Evolutionary conservation across 2,329 filamentous ascomycete species (phyloP).

Genomic region (Aspergillus fumigatus): DNA sequence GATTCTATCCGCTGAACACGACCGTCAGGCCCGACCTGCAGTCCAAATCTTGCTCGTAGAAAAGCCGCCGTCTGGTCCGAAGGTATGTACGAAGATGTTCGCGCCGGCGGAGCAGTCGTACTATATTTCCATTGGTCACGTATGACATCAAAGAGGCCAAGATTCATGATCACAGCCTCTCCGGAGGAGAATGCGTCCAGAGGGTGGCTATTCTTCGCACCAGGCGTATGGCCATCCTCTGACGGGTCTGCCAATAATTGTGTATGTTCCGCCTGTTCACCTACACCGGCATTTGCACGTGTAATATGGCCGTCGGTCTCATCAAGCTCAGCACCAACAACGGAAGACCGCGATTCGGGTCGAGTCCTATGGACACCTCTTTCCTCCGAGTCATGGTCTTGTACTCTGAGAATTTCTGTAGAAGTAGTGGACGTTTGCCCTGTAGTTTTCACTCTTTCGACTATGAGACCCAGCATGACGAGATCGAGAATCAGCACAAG

Average conservation of each 20-base stretch:
- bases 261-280: conserved; percentile 25
- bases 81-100: conserved; percentile 23
- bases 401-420: conserved; percentile 28
- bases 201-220: conserved; percentile 28
- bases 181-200: conserved; percentile 37
- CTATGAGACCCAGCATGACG: conserved; percentile 51
- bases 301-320: conserved; percentile 23
- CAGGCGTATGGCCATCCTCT: conserved; percentile 16
- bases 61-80: conserved; percentile 35
- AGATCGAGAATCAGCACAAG: conserved; percentile 53
- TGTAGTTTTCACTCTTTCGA: conserved; percentile 49
- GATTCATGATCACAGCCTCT: conserved; percentile 34
- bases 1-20: conserved; percentile 28
- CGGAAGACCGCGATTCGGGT: conserved; percentile 33
- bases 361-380: conserved; percentile 47
- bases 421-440: conserved; percentile 11
- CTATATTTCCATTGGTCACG: conserved; percentile 37
- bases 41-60: conserved; percentile 34
- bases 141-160: conserved; percentile 32
- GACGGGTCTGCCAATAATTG: conserved; percentile 32
- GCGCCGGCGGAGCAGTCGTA: conserved; percentile 15
- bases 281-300: conserved; percentile 3
- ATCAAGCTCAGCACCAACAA: conserved; percentile 38
- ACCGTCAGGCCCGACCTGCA: conserved; percentile 33
- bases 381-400: conserved; percentile 59